A percentile compares a stretch with the other conserved stretches of the same genome.
phyloP scores from a whole-genome alignment of 108 stramenopile genomes.

The Nitzschia sp. region DNA sequence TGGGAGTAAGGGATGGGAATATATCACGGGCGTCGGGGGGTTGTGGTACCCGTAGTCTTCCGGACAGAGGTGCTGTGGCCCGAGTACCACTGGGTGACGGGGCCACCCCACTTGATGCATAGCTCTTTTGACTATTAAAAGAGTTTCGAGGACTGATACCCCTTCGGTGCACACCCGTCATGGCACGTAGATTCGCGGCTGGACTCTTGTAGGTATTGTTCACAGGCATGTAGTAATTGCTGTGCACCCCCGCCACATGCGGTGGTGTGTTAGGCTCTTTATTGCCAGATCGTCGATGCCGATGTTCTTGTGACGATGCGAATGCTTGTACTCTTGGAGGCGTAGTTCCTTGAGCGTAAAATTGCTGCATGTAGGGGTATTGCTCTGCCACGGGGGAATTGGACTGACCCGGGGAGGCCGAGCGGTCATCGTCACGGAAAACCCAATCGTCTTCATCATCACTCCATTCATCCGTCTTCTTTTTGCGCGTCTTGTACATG shows the following conservation, averaged over 20 bases:
- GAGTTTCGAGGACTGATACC: conserved; percentile 31
- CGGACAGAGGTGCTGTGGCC: conserved; percentile 12
- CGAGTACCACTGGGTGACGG: conserved; percentile 5
- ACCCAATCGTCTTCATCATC: conserved; percentile 53
- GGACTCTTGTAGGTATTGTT: conserved; percentile 31
- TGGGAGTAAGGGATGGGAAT: not conserved
- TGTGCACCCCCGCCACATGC: not conserved
- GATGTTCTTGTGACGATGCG: conserved; percentile 21
- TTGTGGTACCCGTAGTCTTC: conserved; percentile 14
- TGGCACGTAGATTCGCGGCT: conserved; percentile 13
- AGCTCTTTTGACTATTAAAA: conserved; percentile 9
- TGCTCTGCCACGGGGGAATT: conserved; percentile 9
- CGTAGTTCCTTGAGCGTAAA: conserved; percentile 22
- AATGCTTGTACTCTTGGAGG: conserved; percentile 5
- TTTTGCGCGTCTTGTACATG: conserved; percentile 38
- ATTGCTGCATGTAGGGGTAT: not conserved
- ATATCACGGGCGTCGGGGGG: conserved; percentile 16
- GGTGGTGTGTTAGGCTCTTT: conserved; percentile 16
- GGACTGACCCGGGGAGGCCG: conserved; percentile 18
- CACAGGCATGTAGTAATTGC: conserved; percentile 27
- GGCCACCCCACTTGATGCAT: conserved; percentile 1
- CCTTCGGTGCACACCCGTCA: conserved; percentile 17
- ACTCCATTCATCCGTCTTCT: conserved; percentile 77
- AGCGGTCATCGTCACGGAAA: conserved; percentile 11
- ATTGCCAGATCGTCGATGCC: conserved; percentile 21